A percentile compares a stretch with the other conserved stretches of the same genome.
Conservation (phyloP, 306 rosid species). For the Leucaena leucocephala region DNA sequence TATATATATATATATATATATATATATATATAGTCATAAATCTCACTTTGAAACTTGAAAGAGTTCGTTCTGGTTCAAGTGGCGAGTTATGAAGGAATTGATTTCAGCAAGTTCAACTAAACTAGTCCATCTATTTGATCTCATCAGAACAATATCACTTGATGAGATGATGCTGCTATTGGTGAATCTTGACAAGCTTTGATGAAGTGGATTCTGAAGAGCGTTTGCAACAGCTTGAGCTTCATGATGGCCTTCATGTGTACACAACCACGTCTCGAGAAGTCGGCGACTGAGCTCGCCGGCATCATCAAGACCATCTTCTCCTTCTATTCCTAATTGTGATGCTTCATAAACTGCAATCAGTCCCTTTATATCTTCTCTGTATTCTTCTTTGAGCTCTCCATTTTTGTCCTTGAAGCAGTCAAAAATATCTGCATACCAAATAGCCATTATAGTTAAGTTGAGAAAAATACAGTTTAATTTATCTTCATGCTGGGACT, state of each 20-base stretch:
- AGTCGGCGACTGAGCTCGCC: slow-evolving; percentile 34
- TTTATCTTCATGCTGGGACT: background rate
- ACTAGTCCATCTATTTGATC: slow-evolving; percentile 32
- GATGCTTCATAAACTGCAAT: slow-evolving; percentile 58
- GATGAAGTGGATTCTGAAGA: slow-evolving; percentile 45
- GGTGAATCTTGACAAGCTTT: slow-evolving; percentile 47
- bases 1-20: too few species aligned
- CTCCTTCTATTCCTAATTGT: slow-evolving; percentile 54
- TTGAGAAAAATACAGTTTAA: too few species aligned
- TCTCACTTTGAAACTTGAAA: background rate
- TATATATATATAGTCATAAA: background rate
- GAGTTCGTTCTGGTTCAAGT: background rate
- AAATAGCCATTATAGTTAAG: background rate
- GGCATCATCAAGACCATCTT: slow-evolving; percentile 49
- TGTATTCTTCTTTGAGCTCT: slow-evolving; percentile 2
- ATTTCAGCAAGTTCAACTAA: slow-evolving; percentile 30
- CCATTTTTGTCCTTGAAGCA: slow-evolving; percentile 31
- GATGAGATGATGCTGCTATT: slow-evolving; percentile 9
- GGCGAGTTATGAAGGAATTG: background rate
- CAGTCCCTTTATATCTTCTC: slow-evolving; percentile 41
- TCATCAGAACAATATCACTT: background rate
- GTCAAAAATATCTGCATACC: slow-evolving; percentile 33
- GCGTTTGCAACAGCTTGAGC: slow-evolving; percentile 26
- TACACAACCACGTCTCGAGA: slow-evolving; percentile 39
- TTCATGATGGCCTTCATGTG: slow-evolving; percentile 33